phyloP scores from a whole-genome alignment of 768 basidiomycete species.

The Phaeotremella skinneri region DNA sequence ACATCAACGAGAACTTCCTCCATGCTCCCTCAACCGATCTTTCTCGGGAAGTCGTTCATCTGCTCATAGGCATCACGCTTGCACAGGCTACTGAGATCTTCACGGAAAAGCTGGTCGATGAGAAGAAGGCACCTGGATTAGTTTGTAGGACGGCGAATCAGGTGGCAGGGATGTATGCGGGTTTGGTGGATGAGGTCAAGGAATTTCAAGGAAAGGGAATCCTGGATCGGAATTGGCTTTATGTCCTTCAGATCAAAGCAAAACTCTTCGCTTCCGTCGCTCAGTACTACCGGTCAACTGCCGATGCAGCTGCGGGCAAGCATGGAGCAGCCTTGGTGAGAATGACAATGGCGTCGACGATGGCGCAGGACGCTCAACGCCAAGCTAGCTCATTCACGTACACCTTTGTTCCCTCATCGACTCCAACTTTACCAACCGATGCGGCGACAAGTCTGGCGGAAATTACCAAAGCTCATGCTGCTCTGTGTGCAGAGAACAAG shows the following conservation, averaged over 20 bases:
- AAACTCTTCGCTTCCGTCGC: slow-evolving; percentile 83
- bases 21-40: slow-evolving; percentile 96
- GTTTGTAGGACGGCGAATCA: slow-evolving; percentile 82
- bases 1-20: slow-evolving; percentile 99
- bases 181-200: slow-evolving; percentile 85
- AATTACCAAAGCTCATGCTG: slow-evolving; percentile 76
- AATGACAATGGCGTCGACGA: slow-evolving; percentile 68
- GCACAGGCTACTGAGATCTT: slow-evolving; percentile 96
- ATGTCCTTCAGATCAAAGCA: slow-evolving; percentile 76
- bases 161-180: slow-evolving; percentile 73
- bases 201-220: slow-evolving; percentile 96
- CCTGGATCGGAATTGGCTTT: slow-evolving; percentile 91
- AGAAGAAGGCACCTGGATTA: slow-evolving; percentile 73
- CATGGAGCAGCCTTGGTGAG: slow-evolving; percentile 85
- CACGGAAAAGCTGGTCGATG: slow-evolving; percentile 87
- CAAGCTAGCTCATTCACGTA: slow-evolving; percentile 67
- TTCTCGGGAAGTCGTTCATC: slow-evolving; percentile 88
- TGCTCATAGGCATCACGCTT: slow-evolving; percentile 78
- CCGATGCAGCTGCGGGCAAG: slow-evolving; percentile 70
- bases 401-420: slow-evolving; percentile 58
- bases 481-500: slow-evolving; percentile 71
- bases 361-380: slow-evolving; percentile 79
- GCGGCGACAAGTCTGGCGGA: slow-evolving; percentile 74
- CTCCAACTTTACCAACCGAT: slow-evolving; percentile 79
- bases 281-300: slow-evolving; percentile 79